Percentiles rank a stretch among this genome's conserved stretches.
Conservation (phyloP, 352 stramenopile genomes). For the Saprolegnia diclina region DNA sequence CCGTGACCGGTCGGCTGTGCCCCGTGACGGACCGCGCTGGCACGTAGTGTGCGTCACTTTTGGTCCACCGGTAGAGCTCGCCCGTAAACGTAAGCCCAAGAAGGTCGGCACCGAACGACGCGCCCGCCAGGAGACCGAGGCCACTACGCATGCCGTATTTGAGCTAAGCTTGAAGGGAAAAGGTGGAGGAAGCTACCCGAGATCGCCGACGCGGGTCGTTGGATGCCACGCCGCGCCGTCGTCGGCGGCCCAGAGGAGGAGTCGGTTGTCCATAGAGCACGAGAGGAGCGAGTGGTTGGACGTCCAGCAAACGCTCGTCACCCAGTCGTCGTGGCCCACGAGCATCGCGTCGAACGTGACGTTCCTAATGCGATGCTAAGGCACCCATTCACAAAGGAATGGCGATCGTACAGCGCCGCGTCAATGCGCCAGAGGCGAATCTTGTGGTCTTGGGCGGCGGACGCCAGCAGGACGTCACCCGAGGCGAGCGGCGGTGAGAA, state of each 20-base stretch:
- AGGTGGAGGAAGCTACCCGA: constrained; percentile 26
- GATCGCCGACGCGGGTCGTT: constrained; percentile 49
- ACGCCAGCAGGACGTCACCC: constrained; percentile 39
- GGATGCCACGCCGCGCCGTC: constrained; percentile 38
- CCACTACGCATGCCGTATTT: background rate
- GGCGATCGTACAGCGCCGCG: constrained; percentile 3
- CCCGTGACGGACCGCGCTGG: constrained; percentile 50
- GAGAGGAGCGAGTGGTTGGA: constrained; percentile 37
- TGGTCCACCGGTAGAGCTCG: constrained; percentile 61
- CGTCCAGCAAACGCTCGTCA: constrained; percentile 64
- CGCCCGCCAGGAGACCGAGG: background rate
- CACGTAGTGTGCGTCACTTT: constrained; percentile 39
- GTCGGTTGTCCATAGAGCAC: constrained; percentile 71
- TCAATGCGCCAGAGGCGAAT: constrained; percentile 64
- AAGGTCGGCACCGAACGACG: constrained; percentile 32
- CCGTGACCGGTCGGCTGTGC: constrained; percentile 49
- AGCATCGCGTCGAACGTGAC: constrained; percentile 64
- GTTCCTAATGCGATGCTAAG: background rate
- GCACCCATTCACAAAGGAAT: background rate
- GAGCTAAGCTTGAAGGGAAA: background rate
- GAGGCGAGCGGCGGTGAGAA: constrained; percentile 32
- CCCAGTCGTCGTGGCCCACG: constrained; percentile 73
- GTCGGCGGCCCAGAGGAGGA: constrained; percentile 54
- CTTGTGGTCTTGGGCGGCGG: constrained; percentile 60
- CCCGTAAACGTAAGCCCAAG: constrained; percentile 56